phyloP scores from a whole-genome alignment of 2,329 filamentous ascomycete species.

The Pseudocercospora pini-densiflorae region DNA sequence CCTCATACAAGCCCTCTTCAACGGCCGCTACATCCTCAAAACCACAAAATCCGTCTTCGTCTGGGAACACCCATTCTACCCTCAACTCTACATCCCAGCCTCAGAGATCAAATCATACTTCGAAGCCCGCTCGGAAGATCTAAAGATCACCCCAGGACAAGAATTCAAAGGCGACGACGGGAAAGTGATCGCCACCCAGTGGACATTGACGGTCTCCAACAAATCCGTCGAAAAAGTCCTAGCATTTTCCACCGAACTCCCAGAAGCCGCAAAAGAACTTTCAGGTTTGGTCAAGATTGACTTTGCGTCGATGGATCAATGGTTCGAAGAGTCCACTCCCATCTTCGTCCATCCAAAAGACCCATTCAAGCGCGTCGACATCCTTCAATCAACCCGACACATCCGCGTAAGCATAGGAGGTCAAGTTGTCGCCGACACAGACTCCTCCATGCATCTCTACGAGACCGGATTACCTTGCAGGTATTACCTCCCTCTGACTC shows the following conservation, averaged over 20 bases:
- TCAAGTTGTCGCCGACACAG: constrained; percentile 52
- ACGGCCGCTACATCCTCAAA: constrained; percentile 40
- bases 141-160: constrained; percentile 29
- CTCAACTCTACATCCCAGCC: constrained; percentile 43
- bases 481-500: constrained; percentile 62
- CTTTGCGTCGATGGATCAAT: constrained; percentile 44
- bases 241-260: constrained; percentile 27
- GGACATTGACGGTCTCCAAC: constrained; percentile 29
- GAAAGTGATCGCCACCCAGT: constrained; percentile 31
- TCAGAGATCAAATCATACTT: constrained; percentile 22
- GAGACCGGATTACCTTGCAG: constrained; percentile 65
- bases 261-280: constrained; percentile 20
- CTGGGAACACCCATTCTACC: constrained; percentile 53
- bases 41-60: constrained; percentile 42
- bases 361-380: constrained; percentile 68
- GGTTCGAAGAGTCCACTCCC: constrained; percentile 64
- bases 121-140: constrained; percentile 14
- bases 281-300: constrained; percentile 34
- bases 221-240: constrained; percentile 28
- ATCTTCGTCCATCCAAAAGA: constrained; percentile 69
- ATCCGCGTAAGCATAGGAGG: constrained; percentile 58
- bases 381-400: constrained; percentile 59
- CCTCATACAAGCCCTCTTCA: constrained; percentile 40
- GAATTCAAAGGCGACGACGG: constrained; percentile 26
- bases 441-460: constrained; percentile 57